Percentiles rank a stretch among this genome's conserved stretches.
Evolutionary conservation across 2,329 filamentous ascomycete genomes (phyloP).

Genomic region (Madurella mycetomatis): DNA sequence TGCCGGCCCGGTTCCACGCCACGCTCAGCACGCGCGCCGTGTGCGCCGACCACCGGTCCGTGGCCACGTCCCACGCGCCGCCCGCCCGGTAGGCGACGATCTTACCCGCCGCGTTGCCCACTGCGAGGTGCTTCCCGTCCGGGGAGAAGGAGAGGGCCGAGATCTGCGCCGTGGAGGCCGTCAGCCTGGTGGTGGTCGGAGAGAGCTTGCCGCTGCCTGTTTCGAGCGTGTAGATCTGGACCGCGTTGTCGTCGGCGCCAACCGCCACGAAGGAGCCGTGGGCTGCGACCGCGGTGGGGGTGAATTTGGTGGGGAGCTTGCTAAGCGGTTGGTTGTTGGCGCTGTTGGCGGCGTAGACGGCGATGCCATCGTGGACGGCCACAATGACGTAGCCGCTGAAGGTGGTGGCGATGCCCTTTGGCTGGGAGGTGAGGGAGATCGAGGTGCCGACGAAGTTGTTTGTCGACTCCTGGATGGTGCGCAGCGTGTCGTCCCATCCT

Average conservation of each 20-base stretch:
- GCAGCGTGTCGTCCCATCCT: slow-evolving; percentile 90
- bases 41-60: slow-evolving; percentile 65
- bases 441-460: slow-evolving; percentile 70
- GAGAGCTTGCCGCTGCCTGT: slow-evolving; percentile 53
- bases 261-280: slow-evolving; percentile 66
- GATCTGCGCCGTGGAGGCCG: slow-evolving; percentile 65
- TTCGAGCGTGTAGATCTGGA: slow-evolving; percentile 67
- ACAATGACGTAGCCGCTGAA: slow-evolving; percentile 51
- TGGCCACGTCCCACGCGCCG: slow-evolving; percentile 63
- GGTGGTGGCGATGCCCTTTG: slow-evolving; percentile 65
- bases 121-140: slow-evolving; percentile 72
- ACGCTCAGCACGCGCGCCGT: slow-evolving; percentile 55
- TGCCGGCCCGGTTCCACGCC: slow-evolving; percentile 73
- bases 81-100: slow-evolving; percentile 72
- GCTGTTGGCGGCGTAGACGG: slow-evolving; percentile 51
- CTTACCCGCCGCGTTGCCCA: slow-evolving; percentile 79
- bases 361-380: slow-evolving; percentile 50
- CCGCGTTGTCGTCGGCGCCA: slow-evolving; percentile 67
- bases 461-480: slow-evolving; percentile 68
- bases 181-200: slow-evolving; percentile 50
- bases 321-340: slow-evolving; percentile 58
- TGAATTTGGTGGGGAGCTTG: slow-evolving; percentile 55
- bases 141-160: slow-evolving; percentile 80
- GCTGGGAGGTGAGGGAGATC: slow-evolving; percentile 69
- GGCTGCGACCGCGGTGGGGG: slow-evolving; percentile 68